Base-by-base conservation (phyloP, 768 basidiomycete species). In the Phanerochaete sordida region DNA sequence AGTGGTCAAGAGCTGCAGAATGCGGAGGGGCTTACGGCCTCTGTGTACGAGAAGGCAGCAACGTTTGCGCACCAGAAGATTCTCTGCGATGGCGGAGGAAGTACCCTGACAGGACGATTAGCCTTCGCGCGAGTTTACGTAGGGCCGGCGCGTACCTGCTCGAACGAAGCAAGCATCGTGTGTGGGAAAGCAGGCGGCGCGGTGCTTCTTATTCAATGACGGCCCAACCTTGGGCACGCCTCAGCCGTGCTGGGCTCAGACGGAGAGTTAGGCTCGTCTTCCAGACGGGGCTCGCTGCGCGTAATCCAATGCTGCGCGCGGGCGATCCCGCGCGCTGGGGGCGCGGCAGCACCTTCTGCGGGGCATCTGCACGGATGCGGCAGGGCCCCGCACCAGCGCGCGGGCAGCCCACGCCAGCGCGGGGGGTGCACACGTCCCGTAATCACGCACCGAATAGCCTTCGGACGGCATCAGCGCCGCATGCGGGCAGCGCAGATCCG, bases 41-140 rank as follows among this genome's bases (percentile, higher is more conserved):
- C 33, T 11, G 39, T 19, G 39, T 43, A 43, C 39, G 19, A 33
- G 31, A 51, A 15, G 12, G 21, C 48, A 50, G 16, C 50, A 33
- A 21, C 16, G 19, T 31, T 33, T 19, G 50, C 31, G 31, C 28
- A 13, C 28, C 30, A 2, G 15, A 33, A 51, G 50, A 33, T 51
- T 51, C 31, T 19, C 4, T 19, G 31, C 19, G 30, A 51, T 16
- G 19, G 28, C 50, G 50, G 50, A 23, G 50, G 50, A 51, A 51
- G 50, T 51, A 31, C 31, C 12, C n/a, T 16, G 50, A 31, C 30
- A 3, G 16, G 13, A n/a, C 19, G 50, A 51, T 51, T 51, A 51
- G 50, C 50, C 31, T 51, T 51, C 50, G 23, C 50, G n/a, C 16
- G 50, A 51, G 31, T 31, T 49, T 51, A 51, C 50, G 50, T 51